Evolutionary conservation across 2,329 filamentous ascomycete genomes (phyloP).

Genomic region (Phialemoniopsis sp.): DNA sequence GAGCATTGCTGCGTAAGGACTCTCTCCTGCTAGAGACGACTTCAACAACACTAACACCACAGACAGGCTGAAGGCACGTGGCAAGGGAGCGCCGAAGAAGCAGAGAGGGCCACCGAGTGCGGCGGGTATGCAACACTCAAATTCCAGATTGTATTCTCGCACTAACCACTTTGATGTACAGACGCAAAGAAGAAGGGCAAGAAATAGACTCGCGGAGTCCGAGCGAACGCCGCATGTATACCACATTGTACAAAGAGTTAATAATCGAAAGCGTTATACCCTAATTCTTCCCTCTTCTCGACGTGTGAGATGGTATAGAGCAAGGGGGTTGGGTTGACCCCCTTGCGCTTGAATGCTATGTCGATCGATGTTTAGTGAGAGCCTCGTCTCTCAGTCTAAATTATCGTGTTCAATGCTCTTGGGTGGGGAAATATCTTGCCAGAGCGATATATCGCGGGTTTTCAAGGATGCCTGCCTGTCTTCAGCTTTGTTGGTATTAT

Average conservation of each 20-base stretch:
- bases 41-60: slow-evolving; percentile 7
- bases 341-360: no score
- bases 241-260: slow-evolving; percentile 7
- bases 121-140: slow-evolving; percentile 9
- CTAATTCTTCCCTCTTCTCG: not conserved
- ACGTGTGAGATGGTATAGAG: no score
- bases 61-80: slow-evolving; percentile 66
- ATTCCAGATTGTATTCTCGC: not conserved
- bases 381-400: no score
- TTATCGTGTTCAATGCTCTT: no score
- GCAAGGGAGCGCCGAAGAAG: slow-evolving; percentile 87
- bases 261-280: slow-evolving; percentile 1
- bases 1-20: slow-evolving; percentile 60
- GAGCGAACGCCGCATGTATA: not conserved
- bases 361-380: no score
- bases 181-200: slow-evolving; percentile 28
- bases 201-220: slow-evolving; percentile 3
- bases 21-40: not conserved
- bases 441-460: no score
- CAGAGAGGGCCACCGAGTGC: slow-evolving; percentile 57
- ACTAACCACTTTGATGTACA: slow-evolving; percentile 18
- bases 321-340: no score
- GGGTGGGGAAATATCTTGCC: no score
- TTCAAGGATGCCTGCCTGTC: no score
- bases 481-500: no score